Evolutionary conservation across 139 green algal species (phyloP).

Genomic region (Chlamydomonas schloesseri): DNA sequence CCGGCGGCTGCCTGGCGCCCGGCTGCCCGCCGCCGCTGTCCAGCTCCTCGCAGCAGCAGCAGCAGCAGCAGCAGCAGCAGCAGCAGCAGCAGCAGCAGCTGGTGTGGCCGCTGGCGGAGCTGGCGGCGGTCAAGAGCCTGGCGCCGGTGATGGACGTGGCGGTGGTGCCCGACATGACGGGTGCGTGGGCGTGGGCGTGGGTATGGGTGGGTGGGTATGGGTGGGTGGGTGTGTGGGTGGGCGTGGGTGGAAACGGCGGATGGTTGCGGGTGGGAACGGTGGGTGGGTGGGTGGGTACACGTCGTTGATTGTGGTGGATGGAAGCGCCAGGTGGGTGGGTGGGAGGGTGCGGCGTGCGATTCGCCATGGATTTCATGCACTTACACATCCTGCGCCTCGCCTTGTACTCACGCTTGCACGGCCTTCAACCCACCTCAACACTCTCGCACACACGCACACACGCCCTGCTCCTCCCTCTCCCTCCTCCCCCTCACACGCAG

Average conservation of each 20-base stretch:
- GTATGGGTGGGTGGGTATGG: too few species aligned
- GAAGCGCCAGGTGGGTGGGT: too few species aligned
- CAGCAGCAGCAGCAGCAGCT: not conserved
- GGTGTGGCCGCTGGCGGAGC: constrained; percentile 33
- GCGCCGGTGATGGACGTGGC: constrained; percentile 46
- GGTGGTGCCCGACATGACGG: constrained; percentile 42
- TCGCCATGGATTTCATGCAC: too few species aligned
- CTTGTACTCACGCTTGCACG: too few species aligned
- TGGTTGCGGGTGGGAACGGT: not conserved
- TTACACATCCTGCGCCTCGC: too few species aligned
- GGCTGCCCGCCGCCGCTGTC: not conserved
- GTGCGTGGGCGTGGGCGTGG: too few species aligned
- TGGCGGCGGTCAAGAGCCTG: constrained; percentile 55
- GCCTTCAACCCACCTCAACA: too few species aligned
- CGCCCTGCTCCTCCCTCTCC: not conserved
- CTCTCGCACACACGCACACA: not conserved
- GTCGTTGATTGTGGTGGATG: not conserved
- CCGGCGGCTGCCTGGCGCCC: not conserved
- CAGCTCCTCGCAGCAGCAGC: not conserved
- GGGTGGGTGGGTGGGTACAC: not conserved
- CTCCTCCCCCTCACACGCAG: not conserved
- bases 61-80: not conserved
- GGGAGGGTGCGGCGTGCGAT: too few species aligned
- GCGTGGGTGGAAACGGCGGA: not conserved
- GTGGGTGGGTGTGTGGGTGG: too few species aligned